Evolutionary conservation across 129 eudicot genomes (phyloP), one percentile per base, ranked within the genome.

Genomic region (Oenanthe sinensis): DNA sequence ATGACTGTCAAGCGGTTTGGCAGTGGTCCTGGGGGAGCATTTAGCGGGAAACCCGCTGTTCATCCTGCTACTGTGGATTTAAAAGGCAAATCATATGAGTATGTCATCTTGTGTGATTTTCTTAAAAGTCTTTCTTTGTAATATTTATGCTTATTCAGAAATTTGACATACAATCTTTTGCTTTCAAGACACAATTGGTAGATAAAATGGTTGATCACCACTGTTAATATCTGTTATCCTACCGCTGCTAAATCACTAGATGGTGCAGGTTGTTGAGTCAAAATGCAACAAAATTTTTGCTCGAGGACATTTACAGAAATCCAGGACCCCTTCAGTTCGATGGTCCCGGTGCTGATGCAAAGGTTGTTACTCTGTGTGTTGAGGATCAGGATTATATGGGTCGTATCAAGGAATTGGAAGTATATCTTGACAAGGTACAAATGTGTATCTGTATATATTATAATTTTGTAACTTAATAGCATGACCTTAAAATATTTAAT

Each of bases 311-410:
- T 15, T 92, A 95, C 40, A 90, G 92, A 90, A 95, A 95, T 83
- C 96, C 96, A 0, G 98, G 98, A 48, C 97, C 98, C 54, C 89
- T 95, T 82, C 98, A 95, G 81, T 95, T 84, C 84, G 97, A 95
- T 60, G 97, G 99, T 37, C 97, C 97, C 15, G 99, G 99, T 79
- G 91, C 97, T 48, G 94, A 95, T 80, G 88, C 99, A 7, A 95
- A 88, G 87, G 86, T 97, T 24, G 78, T 92, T 15, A 88, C 85
- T 71, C 80, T 92, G 77, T 87, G 88, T 79, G 92, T 92, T 83
- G 97, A 95, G 82, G 99, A 91, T 74, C 89, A 92, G 79, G 97
- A 95, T 84, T 95, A 95, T 85, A 90, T 95, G 96, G 99, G 99
- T 40, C 99, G 97, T 33, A 90, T 95, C 81, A 95, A 92, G 85